Base-by-base conservation (phyloP, 129 eudicot species). In the Flaveria ramosissima region DNA sequence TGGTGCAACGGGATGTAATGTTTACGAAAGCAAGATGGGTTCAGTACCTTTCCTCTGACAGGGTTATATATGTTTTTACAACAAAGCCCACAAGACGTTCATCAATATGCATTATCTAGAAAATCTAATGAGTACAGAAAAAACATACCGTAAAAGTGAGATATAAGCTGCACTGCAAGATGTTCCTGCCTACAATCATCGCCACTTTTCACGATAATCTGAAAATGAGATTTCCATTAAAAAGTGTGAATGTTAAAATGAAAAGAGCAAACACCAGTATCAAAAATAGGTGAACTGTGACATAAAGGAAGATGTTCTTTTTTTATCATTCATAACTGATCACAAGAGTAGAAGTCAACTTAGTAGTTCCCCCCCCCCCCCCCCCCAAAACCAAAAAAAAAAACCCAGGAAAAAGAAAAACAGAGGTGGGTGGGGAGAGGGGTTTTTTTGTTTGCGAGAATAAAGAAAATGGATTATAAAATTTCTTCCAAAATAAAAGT, bases 121-220 rank as follows among this genome's bases (percentile, higher is more conserved):
- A n/a, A 73, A 80, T 32, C 12, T 53, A 80, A 73, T 24, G 48
- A 55, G 74, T 72, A 82, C 83, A 27, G 36, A 68, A 59, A 41
- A 55, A 43, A 73, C 94, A 56, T 82, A 94, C 99, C 99, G 47
- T 94, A 94, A 72, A 94, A 94, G 85, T 94, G 99, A 80, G 96
- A 91, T 36, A 94, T 94, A 78, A 94, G 96, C 71, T 94, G 99
- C 70, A 94, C 99, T 66, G 99, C 97, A 27, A 94, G 93, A 87
- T 94, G 99, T 77, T 94, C 99, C 87, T 94, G 99, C 84, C 99
- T 84, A 81, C 99, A 94, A 83, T 94, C 99, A 88, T 94, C 99
- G 24, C 99, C 99, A 83, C 99, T 94, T 89, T 94, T 94, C 81
- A 94, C 99, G 76, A 94, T 94, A 36, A 88, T 81, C 99, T 94